Evolutionary conservation across 1,284 basidiomycete genomes (phyloP).

Genomic region (Puccinia coronata): DNA sequence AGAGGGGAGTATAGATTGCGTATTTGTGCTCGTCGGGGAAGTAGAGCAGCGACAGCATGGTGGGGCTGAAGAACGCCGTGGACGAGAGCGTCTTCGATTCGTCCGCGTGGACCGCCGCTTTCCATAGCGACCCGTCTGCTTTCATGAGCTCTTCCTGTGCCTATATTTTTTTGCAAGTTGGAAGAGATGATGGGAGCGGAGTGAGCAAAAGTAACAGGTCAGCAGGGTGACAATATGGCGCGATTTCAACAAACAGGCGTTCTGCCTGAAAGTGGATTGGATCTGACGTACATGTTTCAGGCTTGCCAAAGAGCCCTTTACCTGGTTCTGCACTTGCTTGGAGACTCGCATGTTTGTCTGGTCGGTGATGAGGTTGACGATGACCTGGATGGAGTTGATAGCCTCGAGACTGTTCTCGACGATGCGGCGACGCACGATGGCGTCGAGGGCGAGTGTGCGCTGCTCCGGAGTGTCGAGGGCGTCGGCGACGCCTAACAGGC

Average conservation of each 20-base stretch:
- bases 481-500: conserved; percentile 14
- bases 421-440: conserved; percentile 71
- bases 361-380: conserved; percentile 75
- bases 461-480: conserved; percentile 16
- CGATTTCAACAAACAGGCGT: not conserved
- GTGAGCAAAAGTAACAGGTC: not conserved
- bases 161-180: not conserved
- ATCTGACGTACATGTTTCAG: conserved; percentile 67
- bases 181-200: conserved; percentile 25
- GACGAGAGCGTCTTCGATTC: conserved; percentile 73
- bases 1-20: conserved; percentile 58
- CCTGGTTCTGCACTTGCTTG: conserved; percentile 71
- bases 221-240: not conserved
- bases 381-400: conserved; percentile 75
- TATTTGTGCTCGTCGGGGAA: conserved; percentile 66
- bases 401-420: conserved; percentile 70
- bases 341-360: conserved; percentile 88
- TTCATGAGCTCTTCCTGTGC: conserved; percentile 47
- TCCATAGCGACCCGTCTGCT: conserved; percentile 62
- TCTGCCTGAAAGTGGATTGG: not conserved
- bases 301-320: conserved; percentile 69
- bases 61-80: conserved; percentile 92
- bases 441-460: conserved; percentile 66
- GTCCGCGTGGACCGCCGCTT: conserved; percentile 67
- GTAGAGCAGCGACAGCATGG: conserved; percentile 91